Evolutionary conservation across 345 rosid genomes (phyloP).

Genomic region (Hevea brasiliensis): DNA sequence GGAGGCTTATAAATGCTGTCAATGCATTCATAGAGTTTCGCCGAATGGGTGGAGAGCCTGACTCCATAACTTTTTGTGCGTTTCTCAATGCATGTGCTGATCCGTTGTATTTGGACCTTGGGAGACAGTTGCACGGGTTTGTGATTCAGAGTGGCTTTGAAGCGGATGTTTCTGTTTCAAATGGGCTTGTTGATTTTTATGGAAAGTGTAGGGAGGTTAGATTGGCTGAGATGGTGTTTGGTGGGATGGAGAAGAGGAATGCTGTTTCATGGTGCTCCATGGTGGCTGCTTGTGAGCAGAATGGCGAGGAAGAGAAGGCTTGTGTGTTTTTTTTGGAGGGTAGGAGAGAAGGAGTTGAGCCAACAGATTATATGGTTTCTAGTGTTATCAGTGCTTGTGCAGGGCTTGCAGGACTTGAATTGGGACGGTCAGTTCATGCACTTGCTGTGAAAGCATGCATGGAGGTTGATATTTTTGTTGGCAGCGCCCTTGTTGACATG

Average conservation of each 20-base stretch:
- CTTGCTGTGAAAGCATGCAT: constrained; percentile 69
- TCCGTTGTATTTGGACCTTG: constrained; percentile 42
- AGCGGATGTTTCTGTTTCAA: constrained; percentile 52
- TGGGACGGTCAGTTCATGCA: constrained; percentile 70
- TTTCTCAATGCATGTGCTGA: constrained; percentile 77
- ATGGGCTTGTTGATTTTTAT: constrained; percentile 78
- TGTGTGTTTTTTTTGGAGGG: constrained; percentile 47
- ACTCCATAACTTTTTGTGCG: constrained; percentile 64
- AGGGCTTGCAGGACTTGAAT: constrained; percentile 59
- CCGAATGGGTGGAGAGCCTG: constrained; percentile 53
- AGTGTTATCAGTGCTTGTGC: constrained; percentile 70
- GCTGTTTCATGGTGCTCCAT: constrained; percentile 84
- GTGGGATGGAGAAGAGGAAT: constrained; percentile 54
- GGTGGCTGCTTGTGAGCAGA: constrained; percentile 66
- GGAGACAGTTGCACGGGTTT: constrained; percentile 66
- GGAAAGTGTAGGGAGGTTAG: constrained; percentile 69
- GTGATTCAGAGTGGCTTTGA: constrained; percentile 56
- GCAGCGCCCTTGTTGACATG: constrained; percentile 83
- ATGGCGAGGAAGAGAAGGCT: constrained; percentile 72
- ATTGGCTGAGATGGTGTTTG: constrained; percentile 51
- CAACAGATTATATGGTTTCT: constrained; percentile 71
- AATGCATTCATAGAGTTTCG: constrained; percentile 54
- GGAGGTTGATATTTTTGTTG: constrained; percentile 59
- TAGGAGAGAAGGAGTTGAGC: constrained; percentile 50
- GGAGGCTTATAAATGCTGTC: constrained; percentile 28